phyloP scores from a whole-genome alignment of 495 filamentous ascomycete genomes.

The Delitschia confertaspora region DNA sequence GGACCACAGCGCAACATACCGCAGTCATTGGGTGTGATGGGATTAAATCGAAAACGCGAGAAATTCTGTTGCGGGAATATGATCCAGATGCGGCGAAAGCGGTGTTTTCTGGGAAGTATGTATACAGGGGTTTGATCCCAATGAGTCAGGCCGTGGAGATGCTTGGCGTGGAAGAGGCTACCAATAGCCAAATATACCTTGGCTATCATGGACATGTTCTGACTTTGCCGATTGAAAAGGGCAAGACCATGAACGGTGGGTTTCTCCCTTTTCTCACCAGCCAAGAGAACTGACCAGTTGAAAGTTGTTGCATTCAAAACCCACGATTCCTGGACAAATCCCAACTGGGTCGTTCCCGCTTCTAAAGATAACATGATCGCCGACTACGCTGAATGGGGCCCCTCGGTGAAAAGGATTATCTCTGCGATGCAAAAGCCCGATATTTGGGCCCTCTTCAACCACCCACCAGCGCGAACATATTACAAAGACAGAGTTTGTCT shows the following conservation, averaged over 20 bases:
- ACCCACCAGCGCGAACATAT: constrained; percentile 48
- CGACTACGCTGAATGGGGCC: constrained; percentile 49
- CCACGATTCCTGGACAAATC: constrained; percentile 40
- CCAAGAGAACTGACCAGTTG: neutral
- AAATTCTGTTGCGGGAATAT: constrained; percentile 39
- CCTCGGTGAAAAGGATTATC: constrained; percentile 40
- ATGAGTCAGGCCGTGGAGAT: constrained; percentile 48
- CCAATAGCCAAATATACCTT: constrained; percentile 48
- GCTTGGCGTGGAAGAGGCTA: constrained; percentile 44
- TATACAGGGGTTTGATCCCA: constrained; percentile 52
- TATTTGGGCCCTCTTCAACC: constrained; percentile 54
- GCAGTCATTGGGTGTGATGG: constrained; percentile 52
- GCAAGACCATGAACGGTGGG: constrained; percentile 49
- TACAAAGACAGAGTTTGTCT: constrained; percentile 47
- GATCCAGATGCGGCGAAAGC: constrained; percentile 33
- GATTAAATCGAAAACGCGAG: constrained; percentile 44
- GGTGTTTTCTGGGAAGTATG: constrained; percentile 45
- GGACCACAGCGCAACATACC: constrained; percentile 38
- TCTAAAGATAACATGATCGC: constrained; percentile 47
- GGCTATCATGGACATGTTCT: constrained; percentile 51
- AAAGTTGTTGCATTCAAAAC: constrained; percentile 41
- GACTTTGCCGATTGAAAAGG: constrained; percentile 58
- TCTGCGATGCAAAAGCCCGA: constrained; percentile 35
- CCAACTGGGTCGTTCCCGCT: constrained; percentile 50
- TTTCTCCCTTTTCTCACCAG: neutral